Evolutionary conservation across 441 rosid species (phyloP), one percentile per base, ranked within the genome.

Genomic region (Omphalea diandra): DNA sequence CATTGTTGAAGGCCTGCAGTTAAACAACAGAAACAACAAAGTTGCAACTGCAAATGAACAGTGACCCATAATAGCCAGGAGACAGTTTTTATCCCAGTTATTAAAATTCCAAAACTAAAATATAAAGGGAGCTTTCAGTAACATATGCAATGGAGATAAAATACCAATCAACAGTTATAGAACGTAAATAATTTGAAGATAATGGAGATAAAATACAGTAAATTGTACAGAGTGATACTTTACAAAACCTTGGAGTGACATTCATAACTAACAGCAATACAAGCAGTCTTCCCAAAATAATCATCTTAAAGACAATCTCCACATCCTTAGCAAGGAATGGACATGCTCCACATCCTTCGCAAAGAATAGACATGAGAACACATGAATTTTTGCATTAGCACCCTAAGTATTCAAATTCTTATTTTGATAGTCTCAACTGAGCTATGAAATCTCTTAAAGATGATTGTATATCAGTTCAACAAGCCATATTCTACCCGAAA

Each of bases 1-100:
- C 96, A 78, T 96, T 96, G 83, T 84, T 87, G 80, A 93, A 88
- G 80, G 86, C 87, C 99, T 96, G 77, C 75, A 80, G 77, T 63
- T 29, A 65, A 70, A 70, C 62, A 72, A 71, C 20, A n/a, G n/a
- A 27, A 36, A 35, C 54, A 53, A 52, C 33, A 73, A 8, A 33
- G 29, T 43, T 41, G 29, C 17, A 17, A 24, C 15, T 40, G 38
- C 4, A 2, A 50, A 58, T n/a, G 49, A 52, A 17, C 50, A 24
- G 46, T 32, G 29, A 35, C 50, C 26, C 7, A 29, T 9, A 54
- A 53, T 35, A 52, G 40, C 50, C 35, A 12, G 26, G 29, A 62
- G 66, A 50, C 72, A 63, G n/a, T 18, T 64, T 31, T 43, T 10
- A 18, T 66, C 46, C 32, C 50, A 63, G 65, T 38, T 68, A 73